These are phyloP conservation scores for Aspergillus sergii DNA, from an alignment of 2,329 filamentous ascomycete species.

Conservation along the genomic window DNA sequence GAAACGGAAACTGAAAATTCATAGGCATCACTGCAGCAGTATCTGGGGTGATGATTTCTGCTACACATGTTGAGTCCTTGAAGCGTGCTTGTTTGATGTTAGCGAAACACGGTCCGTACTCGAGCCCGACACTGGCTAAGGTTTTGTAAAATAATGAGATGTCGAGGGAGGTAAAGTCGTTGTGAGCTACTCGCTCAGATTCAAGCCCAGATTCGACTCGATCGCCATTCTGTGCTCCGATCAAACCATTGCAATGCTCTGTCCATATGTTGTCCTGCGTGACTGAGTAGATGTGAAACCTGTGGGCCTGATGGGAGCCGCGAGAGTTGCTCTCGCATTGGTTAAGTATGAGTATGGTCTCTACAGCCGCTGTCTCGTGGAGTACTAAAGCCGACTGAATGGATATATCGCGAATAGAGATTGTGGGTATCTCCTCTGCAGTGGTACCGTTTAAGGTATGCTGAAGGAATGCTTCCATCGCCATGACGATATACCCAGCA, in stretches of 20 bases:
- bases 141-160: slow-evolving; percentile 27
- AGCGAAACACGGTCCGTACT: slow-evolving; percentile 34
- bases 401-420: slow-evolving; percentile 21
- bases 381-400: slow-evolving; percentile 29
- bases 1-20: slow-evolving; percentile 26
- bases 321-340: not conserved
- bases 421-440: not conserved
- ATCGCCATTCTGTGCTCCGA: slow-evolving; percentile 3
- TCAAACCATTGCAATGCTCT: slow-evolving; percentile 27
- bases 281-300: slow-evolving; percentile 27
- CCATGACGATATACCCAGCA: slow-evolving; percentile 34
- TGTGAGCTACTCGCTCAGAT: not conserved
- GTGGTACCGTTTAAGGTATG: not conserved
- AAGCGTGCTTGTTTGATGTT: slow-evolving; percentile 22
- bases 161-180: slow-evolving; percentile 18
- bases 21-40: slow-evolving; percentile 31
- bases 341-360: slow-evolving; percentile 8
- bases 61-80: slow-evolving; percentile 16
- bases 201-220: not conserved
- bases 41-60: slow-evolving; percentile 28
- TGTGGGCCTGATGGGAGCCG: not conserved
- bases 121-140: slow-evolving; percentile 26
- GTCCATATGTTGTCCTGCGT: slow-evolving; percentile 27
- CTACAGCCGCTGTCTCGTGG: slow-evolving; percentile 18
- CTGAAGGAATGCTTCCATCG: slow-evolving; percentile 29